Evolutionary conservation across 129 eudicot species (phyloP).

Genomic region (Chrysanthemum makinoi): DNA sequence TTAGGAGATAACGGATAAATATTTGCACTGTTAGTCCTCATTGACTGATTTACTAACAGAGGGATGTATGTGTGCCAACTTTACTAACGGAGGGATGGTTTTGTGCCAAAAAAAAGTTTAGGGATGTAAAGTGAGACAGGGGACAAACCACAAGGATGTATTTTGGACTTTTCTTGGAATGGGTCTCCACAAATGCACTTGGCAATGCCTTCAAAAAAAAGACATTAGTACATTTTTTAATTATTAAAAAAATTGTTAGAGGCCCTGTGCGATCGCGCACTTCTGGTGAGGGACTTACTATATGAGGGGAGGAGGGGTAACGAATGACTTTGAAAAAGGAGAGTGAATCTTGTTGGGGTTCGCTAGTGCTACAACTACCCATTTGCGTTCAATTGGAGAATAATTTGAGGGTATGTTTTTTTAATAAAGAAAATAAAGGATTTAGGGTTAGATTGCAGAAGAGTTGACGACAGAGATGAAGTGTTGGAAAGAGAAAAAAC

Average conservation of each 20-base stretch:
- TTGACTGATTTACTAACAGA: no score
- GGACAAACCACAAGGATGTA: no score
- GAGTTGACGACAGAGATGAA: not conserved
- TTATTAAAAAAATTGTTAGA: no score
- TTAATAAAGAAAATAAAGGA: not conserved
- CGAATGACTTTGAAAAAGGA: conserved; percentile 36
- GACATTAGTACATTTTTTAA: no score
- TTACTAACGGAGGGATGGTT: no score
- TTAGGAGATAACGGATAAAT: no score
- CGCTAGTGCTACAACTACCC: not conserved
- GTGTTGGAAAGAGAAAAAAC: not conserved
- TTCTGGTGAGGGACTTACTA: conserved; percentile 11
- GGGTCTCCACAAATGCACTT: conserved; percentile 15
- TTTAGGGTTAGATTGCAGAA: conserved; percentile 28
- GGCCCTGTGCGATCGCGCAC: no score
- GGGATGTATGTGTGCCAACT: no score
- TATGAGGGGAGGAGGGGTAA: conserved; percentile 30
- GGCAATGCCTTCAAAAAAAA: conserved; percentile 23
- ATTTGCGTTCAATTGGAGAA: conserved; percentile 18
- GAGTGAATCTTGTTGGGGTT: conserved; percentile 10
- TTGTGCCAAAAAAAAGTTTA: no score
- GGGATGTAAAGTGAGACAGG: no score
- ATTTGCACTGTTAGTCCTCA: no score
- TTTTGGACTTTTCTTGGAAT: conserved; percentile 19
- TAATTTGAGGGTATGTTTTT: not conserved